A percentile compares a stretch with the other conserved stretches of the same genome.
phyloP scores from a whole-genome alignment of 345 rosid species.

The Populus pruinosa region DNA sequence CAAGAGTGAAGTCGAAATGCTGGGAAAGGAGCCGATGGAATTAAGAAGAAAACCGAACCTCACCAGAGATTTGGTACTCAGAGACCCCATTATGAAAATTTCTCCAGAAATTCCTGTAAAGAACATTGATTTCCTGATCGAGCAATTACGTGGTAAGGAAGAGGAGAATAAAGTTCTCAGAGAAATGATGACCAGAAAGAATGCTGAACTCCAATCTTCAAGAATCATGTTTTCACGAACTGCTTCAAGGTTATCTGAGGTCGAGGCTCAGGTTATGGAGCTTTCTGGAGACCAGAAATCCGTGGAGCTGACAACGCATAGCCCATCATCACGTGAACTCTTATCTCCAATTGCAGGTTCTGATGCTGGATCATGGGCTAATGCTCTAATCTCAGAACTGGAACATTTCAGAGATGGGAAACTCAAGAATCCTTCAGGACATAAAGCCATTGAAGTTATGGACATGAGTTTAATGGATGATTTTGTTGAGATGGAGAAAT shows the following conservation, averaged over 20 bases:
- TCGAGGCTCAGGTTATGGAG: conserved; percentile 35
- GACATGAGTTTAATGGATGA: conserved; percentile 73
- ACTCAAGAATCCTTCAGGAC: conserved; percentile 22
- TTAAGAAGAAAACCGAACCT: conserved; percentile 42
- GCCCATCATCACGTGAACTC: conserved; percentile 27
- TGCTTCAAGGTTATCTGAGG: conserved; percentile 45
- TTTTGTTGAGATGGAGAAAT: conserved; percentile 75
- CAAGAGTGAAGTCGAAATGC: conserved; percentile 46
- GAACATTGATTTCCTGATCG: conserved; percentile 46
- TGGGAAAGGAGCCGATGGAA: conserved; percentile 36
- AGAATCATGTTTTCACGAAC: conserved; percentile 49
- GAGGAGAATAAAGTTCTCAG: conserved; percentile 75
- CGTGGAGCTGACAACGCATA: conserved; percentile 30
- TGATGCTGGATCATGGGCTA: conserved; percentile 63
- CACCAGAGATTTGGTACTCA: conserved; percentile 45
- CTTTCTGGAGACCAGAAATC: conserved; percentile 27
- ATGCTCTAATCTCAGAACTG: conserved; percentile 48
- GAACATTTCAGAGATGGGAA: conserved; percentile 42
- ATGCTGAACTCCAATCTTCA: conserved; percentile 50
- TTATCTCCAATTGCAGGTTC: conserved; percentile 22
- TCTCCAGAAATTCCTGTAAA: conserved; percentile 38
- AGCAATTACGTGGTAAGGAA: conserved; percentile 51
- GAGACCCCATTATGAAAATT: conserved; percentile 28
- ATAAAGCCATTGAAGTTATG: conserved; percentile 28
- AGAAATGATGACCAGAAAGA: conserved; percentile 54